Evolutionary conservation across 805 yeast genomes (phyloP), one percentile per base, ranked within the genome.

Genomic region (Ogataea henricii): DNA sequence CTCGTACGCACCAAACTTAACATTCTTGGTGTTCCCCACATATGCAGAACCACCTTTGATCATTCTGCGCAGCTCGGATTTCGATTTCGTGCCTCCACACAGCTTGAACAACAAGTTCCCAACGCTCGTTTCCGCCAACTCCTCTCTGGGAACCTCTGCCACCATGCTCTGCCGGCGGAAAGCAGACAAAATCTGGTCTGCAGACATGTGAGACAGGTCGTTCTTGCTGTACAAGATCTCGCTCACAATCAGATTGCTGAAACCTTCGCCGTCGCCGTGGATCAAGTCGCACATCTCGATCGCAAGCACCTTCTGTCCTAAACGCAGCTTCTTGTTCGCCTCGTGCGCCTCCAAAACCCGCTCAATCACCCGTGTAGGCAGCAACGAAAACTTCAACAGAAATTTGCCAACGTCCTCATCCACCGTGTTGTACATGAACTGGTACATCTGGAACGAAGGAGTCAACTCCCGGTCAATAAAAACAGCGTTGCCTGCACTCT

Each of bases 401-500:
- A 89, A 79, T 55, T 75, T 79, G 29, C 69, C 78, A 3, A 91
- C 83, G 53, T 86, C 91, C 14, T 77, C 83, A 67, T 91, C 98
- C 0, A 87, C 82, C 0, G 85, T 74, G 54, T 87, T 87, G 59
- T 86, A 79, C 66, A 94, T 87, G 62, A 84, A 87, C 60, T 94
- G 98, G 64, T 86, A 94, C 54, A 94, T 67, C 40, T 87, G 86
- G 66, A 79, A 94, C 0, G 96, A 83, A 13, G 87, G 75, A 1
- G 97, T 92, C 49, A 87, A 67, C n/a, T 71, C 65, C 6, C 81
- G 74, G 59, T 86, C 91, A 45, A 94, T 82, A 68, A 94, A 94
- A 1, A 94, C 81, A 0, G 99, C 98, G 71, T 94, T 94, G 0
- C 98, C 98, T 2, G 97, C 97, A 47, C 96, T 87, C 62, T 94